A percentile compares a stretch with the other conserved stretches of the same genome.
Conservation (phyloP, 495 filamentous ascomycete species). For the Penicillium lividum region DNA sequence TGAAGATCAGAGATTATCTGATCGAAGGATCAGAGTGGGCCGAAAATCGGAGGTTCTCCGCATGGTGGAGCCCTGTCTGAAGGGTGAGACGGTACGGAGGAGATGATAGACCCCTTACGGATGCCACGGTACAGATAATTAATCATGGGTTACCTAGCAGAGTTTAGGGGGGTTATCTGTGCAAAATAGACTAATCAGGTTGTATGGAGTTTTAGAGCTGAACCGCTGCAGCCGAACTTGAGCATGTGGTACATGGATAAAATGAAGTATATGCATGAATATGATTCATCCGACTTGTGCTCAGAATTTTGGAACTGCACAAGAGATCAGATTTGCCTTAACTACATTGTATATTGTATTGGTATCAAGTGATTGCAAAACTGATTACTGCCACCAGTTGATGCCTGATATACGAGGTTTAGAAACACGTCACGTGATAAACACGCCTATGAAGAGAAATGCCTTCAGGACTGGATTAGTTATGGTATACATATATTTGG, state of each 20-base stretch:
- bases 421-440: too few species aligned
- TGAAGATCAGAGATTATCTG: constrained; percentile 6
- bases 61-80: background rate
- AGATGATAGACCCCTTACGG: background rate
- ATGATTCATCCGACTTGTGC: too few species aligned
- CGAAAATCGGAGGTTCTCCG: constrained; percentile 6
- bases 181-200: background rate
- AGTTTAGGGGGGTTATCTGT: background rate
- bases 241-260: background rate
- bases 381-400: too few species aligned
- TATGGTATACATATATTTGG: too few species aligned
- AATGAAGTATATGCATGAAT: too few species aligned
- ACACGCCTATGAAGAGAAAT: too few species aligned
- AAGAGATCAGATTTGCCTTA: too few species aligned
- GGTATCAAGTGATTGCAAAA: too few species aligned
- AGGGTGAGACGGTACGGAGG: background rate
- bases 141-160: background rate
- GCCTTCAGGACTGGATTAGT: too few species aligned
- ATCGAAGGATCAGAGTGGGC: constrained; percentile 4
- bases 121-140: background rate
- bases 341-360: too few species aligned
- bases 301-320: too few species aligned
- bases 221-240: background rate
- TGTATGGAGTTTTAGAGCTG: background rate
- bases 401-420: too few species aligned